Evolutionary conservation across 2,329 filamentous ascomycete species (phyloP).

Genomic region (Monosporascus sp.): DNA sequence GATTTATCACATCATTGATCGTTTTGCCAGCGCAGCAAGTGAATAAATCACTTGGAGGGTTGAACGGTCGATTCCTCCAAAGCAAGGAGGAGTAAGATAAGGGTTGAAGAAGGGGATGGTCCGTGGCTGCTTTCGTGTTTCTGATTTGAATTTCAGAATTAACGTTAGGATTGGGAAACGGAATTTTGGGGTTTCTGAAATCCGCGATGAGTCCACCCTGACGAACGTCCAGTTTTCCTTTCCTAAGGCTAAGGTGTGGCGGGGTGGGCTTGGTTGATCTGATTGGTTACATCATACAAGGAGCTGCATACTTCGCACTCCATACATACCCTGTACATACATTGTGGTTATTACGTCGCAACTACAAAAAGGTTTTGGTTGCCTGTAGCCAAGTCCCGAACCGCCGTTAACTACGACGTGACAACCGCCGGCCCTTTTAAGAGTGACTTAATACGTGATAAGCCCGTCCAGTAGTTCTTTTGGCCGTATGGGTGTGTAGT

Average conservation of each 20-base stretch:
- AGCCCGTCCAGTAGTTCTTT: too few relatives aligned
- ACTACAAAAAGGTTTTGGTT: too few relatives aligned
- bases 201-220: not conserved
- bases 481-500: too few relatives aligned
- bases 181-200: not conserved
- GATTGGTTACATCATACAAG: not conserved
- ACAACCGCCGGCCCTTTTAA: too few relatives aligned
- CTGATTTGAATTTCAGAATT: not conserved
- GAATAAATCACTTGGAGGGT: not conserved
- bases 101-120: not conserved
- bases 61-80: not conserved
- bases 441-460: too few relatives aligned
- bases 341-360: too few relatives aligned
- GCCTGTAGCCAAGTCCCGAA: too few relatives aligned
- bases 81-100: not conserved
- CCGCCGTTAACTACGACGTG: too few relatives aligned
- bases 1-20: not conserved
- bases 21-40: not conserved
- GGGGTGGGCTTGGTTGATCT: not conserved
- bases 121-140: not conserved
- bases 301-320: too few relatives aligned
- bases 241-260: not conserved
- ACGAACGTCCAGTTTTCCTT: not conserved
- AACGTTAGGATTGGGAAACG: not conserved
- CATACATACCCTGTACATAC: too few relatives aligned